Conservation (phyloP, 257 asterid species). For the Orobanche coerulescens region DNA sequence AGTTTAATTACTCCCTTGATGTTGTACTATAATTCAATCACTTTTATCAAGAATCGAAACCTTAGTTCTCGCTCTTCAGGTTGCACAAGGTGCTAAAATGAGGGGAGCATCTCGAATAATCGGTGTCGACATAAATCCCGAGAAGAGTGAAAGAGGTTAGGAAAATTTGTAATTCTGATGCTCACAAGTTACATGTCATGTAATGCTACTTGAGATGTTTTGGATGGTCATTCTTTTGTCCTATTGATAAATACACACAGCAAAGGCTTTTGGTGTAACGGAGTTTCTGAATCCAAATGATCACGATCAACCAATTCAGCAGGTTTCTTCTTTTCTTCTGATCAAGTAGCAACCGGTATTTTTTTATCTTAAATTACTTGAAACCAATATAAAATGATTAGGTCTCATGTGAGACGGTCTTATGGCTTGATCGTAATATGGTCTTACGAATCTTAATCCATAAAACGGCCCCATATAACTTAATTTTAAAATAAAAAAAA, state of each 20-base stretch:
- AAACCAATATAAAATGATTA: neutral
- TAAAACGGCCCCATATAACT: too few species aligned
- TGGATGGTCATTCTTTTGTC: neutral
- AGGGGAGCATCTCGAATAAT: slow-evolving; percentile 87
- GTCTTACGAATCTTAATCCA: too few species aligned
- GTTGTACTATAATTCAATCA: neutral
- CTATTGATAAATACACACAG: slow-evolving; percentile 48
- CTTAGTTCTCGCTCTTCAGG: slow-evolving; percentile 34
- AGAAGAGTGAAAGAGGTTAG: slow-evolving; percentile 59
- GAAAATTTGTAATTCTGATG: neutral
- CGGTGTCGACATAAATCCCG: slow-evolving; percentile 74
- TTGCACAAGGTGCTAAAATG: slow-evolving; percentile 86
- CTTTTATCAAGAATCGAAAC: neutral
- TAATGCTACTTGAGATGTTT: neutral
- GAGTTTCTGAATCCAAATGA: slow-evolving; percentile 73
- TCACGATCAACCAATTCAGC: slow-evolving; percentile 72
- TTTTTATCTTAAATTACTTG: neutral
- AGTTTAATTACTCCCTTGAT: slow-evolving; percentile 26
- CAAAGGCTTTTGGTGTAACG: slow-evolving; percentile 80
- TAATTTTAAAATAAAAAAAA: too few species aligned
- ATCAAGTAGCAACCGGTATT: neutral
- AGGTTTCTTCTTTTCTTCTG: slow-evolving; percentile 38
- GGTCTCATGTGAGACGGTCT: too few species aligned
- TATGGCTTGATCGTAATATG: too few species aligned
- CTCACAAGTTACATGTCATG: slow-evolving; percentile 3